phyloP scores from a whole-genome alignment of 495 filamentous ascomycete genomes.

The Tuber borchii region DNA sequence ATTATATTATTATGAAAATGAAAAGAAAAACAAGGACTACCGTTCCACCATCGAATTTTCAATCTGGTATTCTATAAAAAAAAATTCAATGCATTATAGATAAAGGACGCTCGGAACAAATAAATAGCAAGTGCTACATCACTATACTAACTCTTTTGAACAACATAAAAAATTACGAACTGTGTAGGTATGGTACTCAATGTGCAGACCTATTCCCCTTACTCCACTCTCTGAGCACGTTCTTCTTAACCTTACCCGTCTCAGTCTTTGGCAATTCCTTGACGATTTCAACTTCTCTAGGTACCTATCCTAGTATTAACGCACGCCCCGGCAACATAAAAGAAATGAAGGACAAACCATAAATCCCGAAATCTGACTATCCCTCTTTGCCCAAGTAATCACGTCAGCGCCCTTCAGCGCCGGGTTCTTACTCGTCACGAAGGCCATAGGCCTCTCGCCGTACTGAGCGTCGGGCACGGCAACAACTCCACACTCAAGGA shows the following conservation, averaged over 20 bases:
- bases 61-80: background rate
- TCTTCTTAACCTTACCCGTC: constrained; percentile 95
- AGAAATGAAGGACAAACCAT: constrained; percentile 52
- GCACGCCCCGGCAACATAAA: background rate
- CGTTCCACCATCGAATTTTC: background rate
- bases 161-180: background rate
- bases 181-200: background rate
- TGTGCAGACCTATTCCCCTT: constrained; percentile 47
- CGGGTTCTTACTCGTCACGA: constrained; percentile 61
- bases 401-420: constrained; percentile 60
- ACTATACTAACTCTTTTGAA: background rate
- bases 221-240: constrained; percentile 80
- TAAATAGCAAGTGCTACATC: background rate
- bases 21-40: background rate
- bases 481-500: constrained; percentile 86
- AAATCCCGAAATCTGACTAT: constrained; percentile 76
- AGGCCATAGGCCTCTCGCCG: constrained; percentile 93
- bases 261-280: constrained; percentile 88
- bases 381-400: constrained; percentile 75
- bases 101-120: background rate
- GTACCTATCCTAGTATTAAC: constrained; percentile 46
- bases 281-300: constrained; percentile 84
- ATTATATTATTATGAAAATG: background rate
- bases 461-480: constrained; percentile 85
- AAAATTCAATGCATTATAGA: background rate